phyloP scores from a whole-genome alignment of 441 rosid species.

The Pelargonium cotyledonis region DNA sequence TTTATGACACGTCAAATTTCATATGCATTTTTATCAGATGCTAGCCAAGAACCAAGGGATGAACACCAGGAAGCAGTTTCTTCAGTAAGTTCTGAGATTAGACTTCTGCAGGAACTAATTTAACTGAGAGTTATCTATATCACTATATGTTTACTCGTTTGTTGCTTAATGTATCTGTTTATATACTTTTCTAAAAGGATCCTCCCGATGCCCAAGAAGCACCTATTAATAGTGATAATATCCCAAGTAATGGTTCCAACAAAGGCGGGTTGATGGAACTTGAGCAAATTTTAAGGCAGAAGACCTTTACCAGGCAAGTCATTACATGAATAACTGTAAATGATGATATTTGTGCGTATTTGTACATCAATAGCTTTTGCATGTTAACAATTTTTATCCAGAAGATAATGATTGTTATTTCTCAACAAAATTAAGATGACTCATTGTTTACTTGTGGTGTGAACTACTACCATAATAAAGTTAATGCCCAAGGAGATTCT shows the following conservation, averaged over 20 bases:
- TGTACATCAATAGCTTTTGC: not conserved
- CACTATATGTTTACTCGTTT: not conserved
- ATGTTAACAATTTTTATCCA: not conserved
- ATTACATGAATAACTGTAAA: conserved; percentile 3
- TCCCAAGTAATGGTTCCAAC: conserved; percentile 22
- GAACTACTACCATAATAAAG: not conserved
- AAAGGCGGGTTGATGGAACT: conserved; percentile 38
- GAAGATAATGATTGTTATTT: not conserved
- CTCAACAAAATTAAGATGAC: not conserved
- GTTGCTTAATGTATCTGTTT: conserved; percentile 19
- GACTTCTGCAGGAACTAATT: not conserved
- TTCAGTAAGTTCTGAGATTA: conserved; percentile 30
- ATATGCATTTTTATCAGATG: conserved; percentile 23
- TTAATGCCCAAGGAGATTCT: not conserved
- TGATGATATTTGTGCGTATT: not conserved
- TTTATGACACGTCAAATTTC: not conserved
- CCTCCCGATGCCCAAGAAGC: conserved; percentile 26
- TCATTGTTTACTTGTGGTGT: not conserved
- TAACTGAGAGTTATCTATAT: not conserved
- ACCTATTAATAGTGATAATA: conserved; percentile 24
- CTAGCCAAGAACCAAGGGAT: conserved; percentile 23
- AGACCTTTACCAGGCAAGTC: conserved; percentile 59
- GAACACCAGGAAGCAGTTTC: conserved; percentile 20
- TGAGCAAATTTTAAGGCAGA: conserved; percentile 52
- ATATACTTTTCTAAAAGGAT: conserved; percentile 29